These are phyloP conservation scores for Mallotus japonicus DNA, from an alignment of 441 rosid genomes.

Conservation along the genomic window DNA sequence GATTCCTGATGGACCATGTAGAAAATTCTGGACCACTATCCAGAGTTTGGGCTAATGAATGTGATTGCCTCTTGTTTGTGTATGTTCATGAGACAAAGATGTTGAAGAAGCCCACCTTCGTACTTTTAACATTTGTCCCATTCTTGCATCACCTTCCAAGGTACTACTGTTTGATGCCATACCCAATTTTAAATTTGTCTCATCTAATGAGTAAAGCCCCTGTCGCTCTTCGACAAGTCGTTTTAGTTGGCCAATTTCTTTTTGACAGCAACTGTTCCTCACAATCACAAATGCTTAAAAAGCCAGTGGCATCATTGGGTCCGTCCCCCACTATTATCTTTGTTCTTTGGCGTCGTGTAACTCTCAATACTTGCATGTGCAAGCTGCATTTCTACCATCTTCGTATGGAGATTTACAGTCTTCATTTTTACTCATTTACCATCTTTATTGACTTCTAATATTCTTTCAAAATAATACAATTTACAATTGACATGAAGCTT, in stretches of 20 bases:
- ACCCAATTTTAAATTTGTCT: neutral
- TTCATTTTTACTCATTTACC: no score
- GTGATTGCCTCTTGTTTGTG: neutral
- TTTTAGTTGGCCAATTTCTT: neutral
- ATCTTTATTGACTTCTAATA: no score
- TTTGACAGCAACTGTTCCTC: neutral
- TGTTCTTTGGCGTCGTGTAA: no score
- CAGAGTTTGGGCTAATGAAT: slow-evolving; percentile 9
- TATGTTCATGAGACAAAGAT: neutral
- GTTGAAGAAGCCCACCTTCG: slow-evolving; percentile 1
- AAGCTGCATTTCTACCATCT: no score
- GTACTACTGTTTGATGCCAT: neutral
- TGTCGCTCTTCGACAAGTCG: neutral
- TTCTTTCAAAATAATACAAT: no score
- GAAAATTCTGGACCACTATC: slow-evolving; percentile 8
- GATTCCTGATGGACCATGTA: slow-evolving; percentile 7
- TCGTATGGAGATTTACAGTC: neutral
- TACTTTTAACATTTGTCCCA: neutral
- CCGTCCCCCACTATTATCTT: no score
- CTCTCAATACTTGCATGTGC: no score
- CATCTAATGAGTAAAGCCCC: neutral
- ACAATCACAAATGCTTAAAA: no score
- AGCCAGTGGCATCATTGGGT: no score
- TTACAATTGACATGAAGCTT: no score
- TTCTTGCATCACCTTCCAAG: slow-evolving; percentile 1